These are phyloP conservation scores for Synchytrium microbalum DNA, from an alignment of 371 early-diverging fungal species.

Conservation along the genomic window DNA sequence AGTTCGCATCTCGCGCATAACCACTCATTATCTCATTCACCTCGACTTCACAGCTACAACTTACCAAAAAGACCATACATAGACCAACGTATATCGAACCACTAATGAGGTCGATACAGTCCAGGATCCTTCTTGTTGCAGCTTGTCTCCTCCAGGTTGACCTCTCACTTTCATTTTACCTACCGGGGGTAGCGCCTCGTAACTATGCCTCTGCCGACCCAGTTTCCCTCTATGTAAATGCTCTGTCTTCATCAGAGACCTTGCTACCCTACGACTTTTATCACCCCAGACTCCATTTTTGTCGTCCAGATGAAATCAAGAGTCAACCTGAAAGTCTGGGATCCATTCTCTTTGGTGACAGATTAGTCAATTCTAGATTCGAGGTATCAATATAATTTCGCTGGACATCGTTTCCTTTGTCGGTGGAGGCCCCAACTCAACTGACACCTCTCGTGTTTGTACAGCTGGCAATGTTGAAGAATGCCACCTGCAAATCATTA, in stretches of 20 bases:
- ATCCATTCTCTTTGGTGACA: conserved; percentile 90
- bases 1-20: no score
- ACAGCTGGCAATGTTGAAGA: conserved; percentile 51
- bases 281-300: conserved; percentile 81
- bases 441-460: no score
- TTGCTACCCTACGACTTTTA: conserved; percentile 83
- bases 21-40: no score
- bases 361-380: conserved; percentile 79
- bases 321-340: conserved; percentile 80
- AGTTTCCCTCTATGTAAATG: conserved; percentile 75
- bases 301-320: conserved; percentile 59
- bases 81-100: no score
- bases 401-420: no score
- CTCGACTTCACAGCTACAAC: no score
- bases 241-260: conserved; percentile 60
- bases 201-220: conserved; percentile 57
- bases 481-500: conserved; percentile 51
- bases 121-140: no score
- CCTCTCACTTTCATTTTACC: conserved; percentile 48
- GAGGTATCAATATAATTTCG: conserved; percentile 41
- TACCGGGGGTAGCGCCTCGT: conserved; percentile 85
- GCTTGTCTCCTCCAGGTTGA: not conserved
- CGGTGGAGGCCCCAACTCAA: no score
- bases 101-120: no score
- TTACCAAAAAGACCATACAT: no score